phyloP scores from a whole-genome alignment of 495 filamentous ascomycete species.

The Staphylotrichum tortipilum region DNA sequence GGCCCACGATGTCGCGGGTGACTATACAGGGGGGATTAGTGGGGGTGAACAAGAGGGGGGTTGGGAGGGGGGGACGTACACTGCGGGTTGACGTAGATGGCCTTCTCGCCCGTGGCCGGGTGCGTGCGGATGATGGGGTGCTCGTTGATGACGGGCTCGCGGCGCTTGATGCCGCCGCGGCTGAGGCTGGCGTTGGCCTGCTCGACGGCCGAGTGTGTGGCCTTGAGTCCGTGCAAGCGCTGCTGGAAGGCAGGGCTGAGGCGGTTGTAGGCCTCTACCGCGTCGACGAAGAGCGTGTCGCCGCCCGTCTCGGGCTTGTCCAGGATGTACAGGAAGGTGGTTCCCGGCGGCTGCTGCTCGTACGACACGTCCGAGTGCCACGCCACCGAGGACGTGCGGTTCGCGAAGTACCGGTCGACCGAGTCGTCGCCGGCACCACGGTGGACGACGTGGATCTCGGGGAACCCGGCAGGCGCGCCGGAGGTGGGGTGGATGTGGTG shows the following conservation, averaged over 20 bases:
- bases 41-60: neutral
- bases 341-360: constrained; percentile 77
- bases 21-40: constrained; percentile 34
- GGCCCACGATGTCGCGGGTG: constrained; percentile 62
- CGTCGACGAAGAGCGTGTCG: constrained; percentile 68
- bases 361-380: constrained; percentile 84
- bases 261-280: constrained; percentile 68
- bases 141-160: constrained; percentile 60
- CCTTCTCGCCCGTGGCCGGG: constrained; percentile 76
- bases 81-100: constrained; percentile 76
- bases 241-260: constrained; percentile 62
- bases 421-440: constrained; percentile 56
- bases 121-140: constrained; percentile 79
- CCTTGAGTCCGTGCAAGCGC: constrained; percentile 67
- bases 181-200: constrained; percentile 52
- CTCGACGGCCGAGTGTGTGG: constrained; percentile 65
- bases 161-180: constrained; percentile 54
- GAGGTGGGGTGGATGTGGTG: constrained; percentile 78
- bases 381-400: constrained; percentile 56
- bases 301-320: constrained; percentile 69
- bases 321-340: constrained; percentile 71
- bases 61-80: constrained; percentile 46
- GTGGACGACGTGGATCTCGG: constrained; percentile 73
- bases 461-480: constrained; percentile 59
- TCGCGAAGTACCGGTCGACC: constrained; percentile 50